Evolutionary conservation across 441 rosid species (phyloP).

Genomic region (Syzygium malaccense): DNA sequence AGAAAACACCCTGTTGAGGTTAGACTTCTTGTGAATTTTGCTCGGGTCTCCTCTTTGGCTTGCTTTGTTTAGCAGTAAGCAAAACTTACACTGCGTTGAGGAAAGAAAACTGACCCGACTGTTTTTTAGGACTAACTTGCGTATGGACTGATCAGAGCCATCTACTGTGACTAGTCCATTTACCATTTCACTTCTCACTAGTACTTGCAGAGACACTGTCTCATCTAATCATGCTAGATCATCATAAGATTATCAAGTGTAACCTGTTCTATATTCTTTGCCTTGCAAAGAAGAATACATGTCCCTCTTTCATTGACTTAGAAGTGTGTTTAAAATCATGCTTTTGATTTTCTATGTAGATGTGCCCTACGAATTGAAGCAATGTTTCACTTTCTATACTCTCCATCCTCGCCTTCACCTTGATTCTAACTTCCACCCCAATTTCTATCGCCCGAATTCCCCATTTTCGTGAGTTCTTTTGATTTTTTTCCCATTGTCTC

Average conservation of each 20-base stretch:
- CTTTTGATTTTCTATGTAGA: background rate
- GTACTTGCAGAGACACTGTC: background rate
- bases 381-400: background rate
- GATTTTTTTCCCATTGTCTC: background rate
- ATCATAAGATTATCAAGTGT: background rate
- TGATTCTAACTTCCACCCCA: background rate
- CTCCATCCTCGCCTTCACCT: background rate
- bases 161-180: background rate
- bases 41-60: background rate
- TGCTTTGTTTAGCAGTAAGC: background rate
- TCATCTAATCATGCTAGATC: background rate
- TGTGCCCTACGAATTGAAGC: background rate
- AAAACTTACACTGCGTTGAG: background rate
- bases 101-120: background rate
- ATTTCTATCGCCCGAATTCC: background rate
- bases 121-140: background rate
- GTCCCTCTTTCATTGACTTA: background rate
- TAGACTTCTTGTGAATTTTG: background rate
- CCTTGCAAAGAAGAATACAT: background rate
- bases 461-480: background rate
- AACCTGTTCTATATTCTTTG: background rate
- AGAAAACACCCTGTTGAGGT: slow-evolving; percentile 70
- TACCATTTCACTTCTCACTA: background rate
- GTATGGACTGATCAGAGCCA: background rate
- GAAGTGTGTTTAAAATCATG: background rate